A percentile compares a stretch with the other conserved stretches of the same genome.
These are phyloP conservation scores for Russula griseocarnosa DNA, from an alignment of 768 basidiomycete species.

Conservation along the genomic window DNA sequence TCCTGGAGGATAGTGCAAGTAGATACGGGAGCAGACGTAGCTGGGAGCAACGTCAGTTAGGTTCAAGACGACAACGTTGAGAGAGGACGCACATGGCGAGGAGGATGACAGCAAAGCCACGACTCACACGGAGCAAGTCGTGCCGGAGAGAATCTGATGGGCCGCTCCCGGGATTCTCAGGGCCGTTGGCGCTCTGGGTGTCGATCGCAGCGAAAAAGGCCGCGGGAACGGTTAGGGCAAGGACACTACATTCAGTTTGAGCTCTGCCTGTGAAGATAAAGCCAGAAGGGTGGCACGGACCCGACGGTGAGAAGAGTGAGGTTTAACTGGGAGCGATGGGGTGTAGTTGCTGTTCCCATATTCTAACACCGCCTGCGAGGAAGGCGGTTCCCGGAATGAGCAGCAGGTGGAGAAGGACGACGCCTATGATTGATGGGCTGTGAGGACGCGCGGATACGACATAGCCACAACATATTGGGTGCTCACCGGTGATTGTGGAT, in stretches of 20 bases:
- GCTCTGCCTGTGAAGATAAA: background rate
- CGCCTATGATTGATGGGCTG: constrained; percentile 41
- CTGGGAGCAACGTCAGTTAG: constrained; percentile 34
- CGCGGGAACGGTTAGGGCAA: constrained; percentile 60
- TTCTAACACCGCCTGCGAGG: constrained; percentile 64
- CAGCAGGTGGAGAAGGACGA: constrained; percentile 68
- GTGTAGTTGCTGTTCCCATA: constrained; percentile 64
- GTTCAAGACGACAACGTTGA: background rate
- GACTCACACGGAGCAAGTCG: constrained; percentile 56
- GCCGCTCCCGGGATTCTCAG: constrained; percentile 28
- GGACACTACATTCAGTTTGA: constrained; percentile 41
- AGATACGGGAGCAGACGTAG: constrained; percentile 65
- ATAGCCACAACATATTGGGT: constrained; percentile 8
- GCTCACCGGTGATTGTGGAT: constrained; percentile 58
- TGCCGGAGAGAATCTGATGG: constrained; percentile 44
- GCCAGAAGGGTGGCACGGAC: constrained; percentile 36
- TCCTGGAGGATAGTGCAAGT: constrained; percentile 67
- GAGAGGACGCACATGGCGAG: constrained; percentile 48
- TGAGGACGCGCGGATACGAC: background rate
- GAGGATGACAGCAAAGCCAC: constrained; percentile 60
- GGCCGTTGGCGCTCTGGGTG: constrained; percentile 34
- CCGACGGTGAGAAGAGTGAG: constrained; percentile 66
- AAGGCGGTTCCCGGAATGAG: constrained; percentile 68
- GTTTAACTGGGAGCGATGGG: constrained; percentile 64
- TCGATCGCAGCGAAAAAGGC: constrained; percentile 63